Conservation (phyloP, 2,329 filamentous ascomycete species). For the Aspergillus sp. region DNA sequence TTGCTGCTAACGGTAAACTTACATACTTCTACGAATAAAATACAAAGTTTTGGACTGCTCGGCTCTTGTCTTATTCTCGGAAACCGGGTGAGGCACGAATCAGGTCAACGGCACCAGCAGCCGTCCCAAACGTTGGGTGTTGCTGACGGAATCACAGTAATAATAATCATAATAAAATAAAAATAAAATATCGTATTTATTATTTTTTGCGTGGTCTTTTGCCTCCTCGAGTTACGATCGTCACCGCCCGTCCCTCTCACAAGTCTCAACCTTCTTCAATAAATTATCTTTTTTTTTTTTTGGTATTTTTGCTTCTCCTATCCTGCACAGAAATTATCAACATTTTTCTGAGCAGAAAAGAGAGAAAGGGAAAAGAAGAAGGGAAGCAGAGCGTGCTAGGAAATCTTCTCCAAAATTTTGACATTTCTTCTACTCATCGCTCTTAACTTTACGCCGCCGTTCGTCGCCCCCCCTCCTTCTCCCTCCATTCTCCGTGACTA, state of each 20-base stretch:
- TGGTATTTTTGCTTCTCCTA: constrained; percentile 5
- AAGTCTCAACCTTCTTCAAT: constrained; percentile 18
- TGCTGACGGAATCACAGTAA: not conserved
- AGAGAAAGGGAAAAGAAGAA: not conserved
- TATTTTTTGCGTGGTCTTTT: constrained; percentile 14
- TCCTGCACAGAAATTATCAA: not conserved
- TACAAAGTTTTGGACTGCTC: constrained; percentile 9
- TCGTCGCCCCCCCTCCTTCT: constrained; percentile 18
- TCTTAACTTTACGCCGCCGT: constrained; percentile 21
- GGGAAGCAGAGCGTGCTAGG: not conserved
- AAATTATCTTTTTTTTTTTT: constrained; percentile 12
- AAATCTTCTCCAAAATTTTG: constrained; percentile 8
- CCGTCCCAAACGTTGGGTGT: constrained; percentile 18
- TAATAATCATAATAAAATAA: constrained; percentile 4
- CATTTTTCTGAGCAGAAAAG: constrained; percentile 1
- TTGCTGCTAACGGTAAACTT: constrained; percentile 8
- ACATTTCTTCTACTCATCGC: constrained; percentile 9
- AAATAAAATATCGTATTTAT: not conserved
- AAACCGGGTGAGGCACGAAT: constrained; percentile 21
- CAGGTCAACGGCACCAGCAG: constrained; percentile 20
- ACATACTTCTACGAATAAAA: constrained; percentile 1
- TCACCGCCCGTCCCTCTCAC: constrained; percentile 18
- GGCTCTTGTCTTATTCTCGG: constrained; percentile 17
- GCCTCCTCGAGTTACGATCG: constrained; percentile 26
- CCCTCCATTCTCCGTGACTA: constrained; percentile 26